Conservation (phyloP, 352 stramenopile genomes). For the Plasmopara viticola region DNA sequence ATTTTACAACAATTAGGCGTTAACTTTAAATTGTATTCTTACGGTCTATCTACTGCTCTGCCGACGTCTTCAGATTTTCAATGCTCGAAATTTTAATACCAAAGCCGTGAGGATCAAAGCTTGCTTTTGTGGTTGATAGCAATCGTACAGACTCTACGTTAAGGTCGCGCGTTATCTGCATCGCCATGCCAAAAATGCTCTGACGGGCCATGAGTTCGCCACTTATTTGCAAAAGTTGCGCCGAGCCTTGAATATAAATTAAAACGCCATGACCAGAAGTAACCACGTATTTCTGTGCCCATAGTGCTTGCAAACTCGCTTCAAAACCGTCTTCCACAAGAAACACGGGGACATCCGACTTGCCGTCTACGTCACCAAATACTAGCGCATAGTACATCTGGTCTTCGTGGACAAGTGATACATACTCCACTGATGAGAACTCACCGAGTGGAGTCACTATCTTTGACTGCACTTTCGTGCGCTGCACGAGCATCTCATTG, state of each 20-base stretch:
- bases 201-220: slow-evolving; percentile 78
- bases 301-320: slow-evolving; percentile 52
- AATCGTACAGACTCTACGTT: slow-evolving; percentile 48
- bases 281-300: slow-evolving; percentile 55
- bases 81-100: slow-evolving; percentile 36
- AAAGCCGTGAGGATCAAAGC: slow-evolving; percentile 68
- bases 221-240: slow-evolving; percentile 64
- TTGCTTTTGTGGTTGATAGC: slow-evolving; percentile 31
- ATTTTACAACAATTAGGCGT: too few relatives aligned
- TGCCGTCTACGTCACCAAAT: slow-evolving; percentile 31
- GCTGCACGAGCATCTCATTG: slow-evolving; percentile 59
- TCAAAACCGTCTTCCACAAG: slow-evolving; percentile 58
- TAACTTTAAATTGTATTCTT: too few relatives aligned
- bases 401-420: slow-evolving; percentile 48
- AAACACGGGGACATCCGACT: slow-evolving; percentile 44
- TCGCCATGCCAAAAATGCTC: slow-evolving; percentile 78
- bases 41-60: slow-evolving; percentile 8
- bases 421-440: slow-evolving; percentile 60
- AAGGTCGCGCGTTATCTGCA: slow-evolving; percentile 64
- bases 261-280: slow-evolving; percentile 38
- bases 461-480: slow-evolving; percentile 19
- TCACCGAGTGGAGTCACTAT: slow-evolving; percentile 61
- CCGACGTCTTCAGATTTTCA: slow-evolving; percentile 23
- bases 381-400: slow-evolving; percentile 58
- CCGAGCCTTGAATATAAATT: slow-evolving; percentile 56